Base-by-base conservation (phyloP, 805 yeast species). In the Nakazawaea peltata region DNA sequence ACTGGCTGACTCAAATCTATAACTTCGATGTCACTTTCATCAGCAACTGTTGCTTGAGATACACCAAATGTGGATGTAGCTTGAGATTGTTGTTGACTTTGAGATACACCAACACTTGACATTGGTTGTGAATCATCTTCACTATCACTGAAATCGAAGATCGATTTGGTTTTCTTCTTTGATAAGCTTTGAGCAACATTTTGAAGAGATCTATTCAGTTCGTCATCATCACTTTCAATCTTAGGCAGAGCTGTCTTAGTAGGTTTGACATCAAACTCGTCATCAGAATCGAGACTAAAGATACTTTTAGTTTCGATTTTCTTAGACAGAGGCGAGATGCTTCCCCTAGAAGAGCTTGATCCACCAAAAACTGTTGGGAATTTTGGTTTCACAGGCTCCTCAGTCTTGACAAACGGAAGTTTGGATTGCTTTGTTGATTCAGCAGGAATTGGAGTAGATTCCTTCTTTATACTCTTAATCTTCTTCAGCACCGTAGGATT, bases 331-430 rank as follows among this genome's bases (percentile, higher is more conserved):
- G 35, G 29, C 3, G 47, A 36, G 2, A 45, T 26, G 5, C 23
- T 30, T 4, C 59, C 60, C n/a, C n/a, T n/a, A 39, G 52, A 56
- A 1, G 50, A 45, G 19, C 38, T 44, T 11, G 49, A 48, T n/a
- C 35, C 44, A 5, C 68, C 67, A 41, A 63, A 63, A 7, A 63
- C 44, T 17, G 61, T 46, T 30, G 53, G 54, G 40, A 60, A 61
- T 28, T 49, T 34, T 28, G 41, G 26, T 30, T 32, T 33, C 6
- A 15, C 48, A 11, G 46, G 41, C 28, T 44, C 45, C 12, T 36
- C 35, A 2, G 33, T 16, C 19, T 43, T 34, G 11, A 26, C 32
- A 7, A 43, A 30, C 13, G 39, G 44, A 2, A 39, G 29, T 3
- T 51, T 49, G 15, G 52, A 47, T 26, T 43, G 43, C 28, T 27